Base-by-base conservation (phyloP, 768 basidiomycete genomes). In the Leccinum boreale region DNA sequence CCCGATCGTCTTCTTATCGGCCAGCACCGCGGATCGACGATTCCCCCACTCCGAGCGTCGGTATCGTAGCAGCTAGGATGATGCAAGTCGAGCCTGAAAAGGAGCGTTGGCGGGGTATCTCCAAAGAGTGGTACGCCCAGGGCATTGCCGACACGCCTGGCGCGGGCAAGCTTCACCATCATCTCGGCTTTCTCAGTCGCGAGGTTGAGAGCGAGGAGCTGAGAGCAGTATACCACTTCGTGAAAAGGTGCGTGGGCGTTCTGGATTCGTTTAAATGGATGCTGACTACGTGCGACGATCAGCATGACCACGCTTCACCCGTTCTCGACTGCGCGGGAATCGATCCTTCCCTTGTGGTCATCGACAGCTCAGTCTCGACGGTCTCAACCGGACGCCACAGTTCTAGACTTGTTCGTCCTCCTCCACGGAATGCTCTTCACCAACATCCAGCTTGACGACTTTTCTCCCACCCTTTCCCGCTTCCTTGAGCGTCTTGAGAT, bases 401-500 rank as follows among this genome's bases (percentile, higher is more conserved):
- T 80, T 0, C 73, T 88, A 1, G 93, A 94, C 24, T 80, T 97
- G 0, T 99, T 98, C 62, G 84, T 98, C 31, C 83, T 93, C 11
- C 78, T 99, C 1, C 97, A 98, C 58, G 95, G 97, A 26, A 95
- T 98, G 94, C 80, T 99, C 1, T 98, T 98, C 75, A 98, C 97
- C 14, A 88, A 90, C 62, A 93, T 97, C 61, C 83, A 94, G 62
- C 84, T 99, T 26, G 97, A 99, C 70, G 90, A 94, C 69, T 98
- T 98, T 68, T 75, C 82, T 45, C 79, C 86, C 12, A 87, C 87
- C 0, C 82, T 94, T 24, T 89, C 87, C 1, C 87, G 93, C 19
- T 90, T 95, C 69, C 80, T 94, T 53, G 94, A 96, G 71, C 87
- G 91, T 42, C 81, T 96, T 3, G 81, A 86, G 53, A 87, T 94